Conservation (phyloP, 1,284 basidiomycete genomes). For the Leccinum huronense region DNA sequence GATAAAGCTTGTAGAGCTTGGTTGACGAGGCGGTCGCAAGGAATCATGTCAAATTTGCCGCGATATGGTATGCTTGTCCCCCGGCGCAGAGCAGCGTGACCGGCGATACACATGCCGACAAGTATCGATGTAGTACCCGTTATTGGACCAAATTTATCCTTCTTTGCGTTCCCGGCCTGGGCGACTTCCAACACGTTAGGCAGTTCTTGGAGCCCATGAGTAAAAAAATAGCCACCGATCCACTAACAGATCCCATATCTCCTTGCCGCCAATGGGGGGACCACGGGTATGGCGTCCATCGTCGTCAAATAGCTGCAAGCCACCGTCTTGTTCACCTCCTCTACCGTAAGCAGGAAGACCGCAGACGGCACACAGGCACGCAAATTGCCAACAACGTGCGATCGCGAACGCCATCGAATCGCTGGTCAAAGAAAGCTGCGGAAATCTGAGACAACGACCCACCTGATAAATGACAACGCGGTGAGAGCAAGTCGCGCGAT, state of each 20-base stretch:
- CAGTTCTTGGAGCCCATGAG: constrained; percentile 57
- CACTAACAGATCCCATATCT: constrained; percentile 67
- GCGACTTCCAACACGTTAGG: constrained; percentile 35
- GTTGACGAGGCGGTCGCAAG: constrained; percentile 51
- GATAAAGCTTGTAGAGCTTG: constrained; percentile 64
- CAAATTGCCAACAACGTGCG: constrained; percentile 59
- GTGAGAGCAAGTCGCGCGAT: constrained; percentile 10
- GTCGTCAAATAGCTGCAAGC: constrained; percentile 41
- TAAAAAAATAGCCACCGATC: constrained; percentile 49
- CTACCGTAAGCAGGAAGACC: constrained; percentile 47
- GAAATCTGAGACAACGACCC: constrained; percentile 40
- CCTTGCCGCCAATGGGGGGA: constrained; percentile 54
- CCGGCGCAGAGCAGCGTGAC: constrained; percentile 39
- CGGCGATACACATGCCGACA: constrained; percentile 43
- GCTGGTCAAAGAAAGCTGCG: constrained; percentile 61
- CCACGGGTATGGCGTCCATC: constrained; percentile 51
- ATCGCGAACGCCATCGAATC: constrained; percentile 54
- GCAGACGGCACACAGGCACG: constrained; percentile 48
- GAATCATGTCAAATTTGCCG: constrained; percentile 49
- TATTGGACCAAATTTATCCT: constrained; percentile 17
- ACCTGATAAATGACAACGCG: constrained; percentile 14
- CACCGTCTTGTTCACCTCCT: constrained; percentile 39
- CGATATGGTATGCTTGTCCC: constrained; percentile 41
- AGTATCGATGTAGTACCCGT: constrained; percentile 37
- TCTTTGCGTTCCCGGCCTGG: constrained; percentile 22